Conservation (phyloP, 1,284 basidiomycete genomes). For the Volvariella surrecta region DNA sequence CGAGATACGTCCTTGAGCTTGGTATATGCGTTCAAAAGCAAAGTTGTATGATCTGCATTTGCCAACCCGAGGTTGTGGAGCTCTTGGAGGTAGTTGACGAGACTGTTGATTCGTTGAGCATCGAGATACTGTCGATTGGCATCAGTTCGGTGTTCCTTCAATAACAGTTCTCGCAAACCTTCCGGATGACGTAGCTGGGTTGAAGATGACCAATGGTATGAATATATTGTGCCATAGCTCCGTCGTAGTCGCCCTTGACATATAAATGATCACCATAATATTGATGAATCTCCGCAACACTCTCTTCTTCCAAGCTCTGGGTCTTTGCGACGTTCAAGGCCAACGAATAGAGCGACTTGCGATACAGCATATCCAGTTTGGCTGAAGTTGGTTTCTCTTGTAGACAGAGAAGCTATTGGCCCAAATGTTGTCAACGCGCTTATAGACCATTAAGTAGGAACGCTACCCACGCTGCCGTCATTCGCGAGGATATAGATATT, state of each 20-base stretch:
- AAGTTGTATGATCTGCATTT: slow-evolving; percentile 94
- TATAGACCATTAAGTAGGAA: slow-evolving; percentile 2
- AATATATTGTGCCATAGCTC: slow-evolving; percentile 87
- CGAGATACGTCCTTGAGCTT: slow-evolving; percentile 89
- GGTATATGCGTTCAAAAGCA: slow-evolving; percentile 93
- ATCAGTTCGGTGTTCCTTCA: neutral
- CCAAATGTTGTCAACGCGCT: too few species aligned
- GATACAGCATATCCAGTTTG: slow-evolving; percentile 79
- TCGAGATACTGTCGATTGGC: slow-evolving; percentile 73
- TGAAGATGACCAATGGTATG: slow-evolving; percentile 86
- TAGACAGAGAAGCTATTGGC: slow-evolving; percentile 53
- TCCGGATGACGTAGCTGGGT: slow-evolving; percentile 94
- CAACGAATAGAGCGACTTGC: slow-evolving; percentile 65
- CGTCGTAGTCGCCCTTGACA: slow-evolving; percentile 86
- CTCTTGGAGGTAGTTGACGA: slow-evolving; percentile 94
- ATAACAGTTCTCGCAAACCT: slow-evolving; percentile 40
- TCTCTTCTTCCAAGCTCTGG: slow-evolving; percentile 61
- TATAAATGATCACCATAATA: slow-evolving; percentile 94
- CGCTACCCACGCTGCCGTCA: slow-evolving; percentile 55
- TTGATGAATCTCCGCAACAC: slow-evolving; percentile 79
- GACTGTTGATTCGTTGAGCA: slow-evolving; percentile 90
- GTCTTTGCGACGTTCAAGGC: slow-evolving; percentile 76
- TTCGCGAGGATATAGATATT: slow-evolving; percentile 71
- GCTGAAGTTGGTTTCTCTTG: slow-evolving; percentile 73
- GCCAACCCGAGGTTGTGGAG: slow-evolving; percentile 85